Conservation (phyloP, 768 basidiomycete species). For the Lentinula aciculospora region DNA sequence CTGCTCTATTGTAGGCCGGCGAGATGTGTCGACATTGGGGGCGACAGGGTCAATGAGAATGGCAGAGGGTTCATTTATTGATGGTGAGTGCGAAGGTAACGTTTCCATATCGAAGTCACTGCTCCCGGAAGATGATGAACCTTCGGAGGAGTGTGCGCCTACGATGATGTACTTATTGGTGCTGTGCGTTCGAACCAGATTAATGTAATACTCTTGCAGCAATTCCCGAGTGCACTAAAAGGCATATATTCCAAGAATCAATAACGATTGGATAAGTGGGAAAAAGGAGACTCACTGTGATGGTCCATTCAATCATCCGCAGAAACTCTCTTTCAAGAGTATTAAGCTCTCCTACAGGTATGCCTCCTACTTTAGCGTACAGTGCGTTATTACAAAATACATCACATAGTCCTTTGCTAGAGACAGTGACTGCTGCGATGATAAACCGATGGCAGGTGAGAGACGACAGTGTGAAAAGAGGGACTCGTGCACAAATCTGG, state of each 20-base stretch:
- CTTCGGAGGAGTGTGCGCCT: conserved; percentile 34
- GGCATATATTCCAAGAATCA: conserved; percentile 14
- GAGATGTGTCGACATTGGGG: conserved; percentile 35
- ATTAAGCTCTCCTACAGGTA: conserved; percentile 87
- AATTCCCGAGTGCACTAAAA: conserved; percentile 85
- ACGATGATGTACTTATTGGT: conserved; percentile 48
- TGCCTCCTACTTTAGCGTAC: conserved; percentile 96
- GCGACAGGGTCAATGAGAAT: conserved; percentile 36
- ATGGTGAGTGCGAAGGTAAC: conserved; percentile 25
- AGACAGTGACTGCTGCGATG: conserved; percentile 88
- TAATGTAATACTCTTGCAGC: conserved; percentile 91
- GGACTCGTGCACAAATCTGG: conserved; percentile 83
- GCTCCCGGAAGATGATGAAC: conserved; percentile 32
- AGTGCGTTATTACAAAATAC: conserved; percentile 91
- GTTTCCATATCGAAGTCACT: conserved; percentile 57
- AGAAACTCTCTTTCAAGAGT: conserved; percentile 93
- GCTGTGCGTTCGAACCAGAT: conserved; percentile 84
- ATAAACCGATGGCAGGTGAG: conserved; percentile 97
- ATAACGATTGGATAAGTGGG: conserved; percentile 1
- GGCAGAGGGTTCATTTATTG: conserved; percentile 8
- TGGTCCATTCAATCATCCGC: conserved; percentile 85
- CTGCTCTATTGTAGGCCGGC: conserved; percentile 72
- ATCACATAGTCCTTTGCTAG: conserved; percentile 94
- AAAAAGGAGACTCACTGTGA: conserved; percentile 68
- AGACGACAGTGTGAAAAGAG: conserved; percentile 89